Percentiles rank a stretch among this genome's conserved stretches.
phyloP scores from a whole-genome alignment of 306 rosid genomes.

The Cucurbita argyrosperma region DNA sequence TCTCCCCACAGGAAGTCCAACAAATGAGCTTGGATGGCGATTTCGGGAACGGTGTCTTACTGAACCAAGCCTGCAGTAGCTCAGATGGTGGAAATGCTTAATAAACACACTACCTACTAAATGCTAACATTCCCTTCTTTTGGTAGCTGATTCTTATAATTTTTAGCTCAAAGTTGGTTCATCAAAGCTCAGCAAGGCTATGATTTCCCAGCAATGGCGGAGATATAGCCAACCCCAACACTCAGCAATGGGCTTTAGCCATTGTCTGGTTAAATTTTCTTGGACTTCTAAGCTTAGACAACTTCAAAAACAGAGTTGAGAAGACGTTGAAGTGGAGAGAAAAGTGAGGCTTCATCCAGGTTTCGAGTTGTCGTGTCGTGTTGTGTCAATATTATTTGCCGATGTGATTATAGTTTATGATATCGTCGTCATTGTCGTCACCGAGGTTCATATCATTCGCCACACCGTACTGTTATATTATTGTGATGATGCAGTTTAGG shows the following conservation, averaged over 20 bases:
- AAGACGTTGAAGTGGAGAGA: conserved; percentile 1
- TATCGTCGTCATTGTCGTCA: neutral
- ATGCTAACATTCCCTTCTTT: conserved; percentile 21
- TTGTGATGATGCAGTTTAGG: conserved; percentile 18
- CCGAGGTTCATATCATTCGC: neutral
- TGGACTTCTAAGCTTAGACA: conserved; percentile 1
- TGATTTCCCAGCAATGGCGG: neutral
- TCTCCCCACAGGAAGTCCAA: conserved; percentile 91
- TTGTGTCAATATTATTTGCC: neutral
- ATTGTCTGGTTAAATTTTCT: neutral
- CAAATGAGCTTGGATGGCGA: conserved; percentile 94
- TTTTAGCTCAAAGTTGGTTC: neutral
- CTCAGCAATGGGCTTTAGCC: neutral
- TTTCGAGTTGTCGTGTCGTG: neutral
- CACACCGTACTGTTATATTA: neutral
- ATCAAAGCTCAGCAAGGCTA: neutral
- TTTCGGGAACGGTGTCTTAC: conserved; percentile 52
- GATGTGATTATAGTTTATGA: neutral
- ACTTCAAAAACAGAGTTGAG: conserved; percentile 1
- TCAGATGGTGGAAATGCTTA: conserved; percentile 77
- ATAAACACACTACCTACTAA: conserved; percentile 33
- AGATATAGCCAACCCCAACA: conserved; percentile 2
- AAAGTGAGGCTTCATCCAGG: neutral
- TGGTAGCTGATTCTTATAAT: neutral
- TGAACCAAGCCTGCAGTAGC: conserved; percentile 92